Conservation (phyloP, 2,329 filamentous ascomycete species). For the Botrytis fabae region DNA sequence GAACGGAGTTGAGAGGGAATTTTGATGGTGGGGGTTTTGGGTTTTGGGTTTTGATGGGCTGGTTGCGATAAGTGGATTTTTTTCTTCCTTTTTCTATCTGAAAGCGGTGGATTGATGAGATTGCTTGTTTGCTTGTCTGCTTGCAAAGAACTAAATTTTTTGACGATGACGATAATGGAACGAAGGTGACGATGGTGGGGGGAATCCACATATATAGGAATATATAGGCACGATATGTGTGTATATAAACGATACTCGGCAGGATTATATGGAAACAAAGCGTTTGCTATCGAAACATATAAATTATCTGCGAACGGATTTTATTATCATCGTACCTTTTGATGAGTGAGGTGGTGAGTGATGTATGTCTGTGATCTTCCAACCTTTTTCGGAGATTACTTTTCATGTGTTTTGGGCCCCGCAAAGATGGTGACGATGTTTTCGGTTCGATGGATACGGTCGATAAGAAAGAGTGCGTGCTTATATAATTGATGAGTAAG, state of each 20-base stretch:
- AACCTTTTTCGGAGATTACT: not conserved
- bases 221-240: too few relatives aligned
- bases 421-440: not conserved
- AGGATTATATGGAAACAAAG: not conserved
- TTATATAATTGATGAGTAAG: constrained; percentile 2
- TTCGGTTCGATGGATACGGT: not conserved
- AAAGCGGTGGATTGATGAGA: constrained; percentile 12
- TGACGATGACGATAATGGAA: not conserved
- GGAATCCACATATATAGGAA: not conserved
- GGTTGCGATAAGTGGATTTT: constrained; percentile 10
- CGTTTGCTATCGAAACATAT: not conserved
- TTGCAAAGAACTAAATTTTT: not conserved
- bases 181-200: not conserved
- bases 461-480: not conserved
- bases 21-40: constrained; percentile 18
- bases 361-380: not conserved
- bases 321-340: not conserved
- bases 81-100: constrained; percentile 4
- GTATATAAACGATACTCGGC: too few relatives aligned
- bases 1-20: not conserved
- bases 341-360: not conserved
- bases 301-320: not conserved
- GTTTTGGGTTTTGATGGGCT: not conserved
- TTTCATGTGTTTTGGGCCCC: constrained; percentile 1
- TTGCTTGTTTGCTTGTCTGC: not conserved